A percentile compares a stretch with the other conserved stretches of the same genome.
Conservation (phyloP, 2,329 filamentous ascomycete genomes). For the Aphanoascus verrucosus region DNA sequence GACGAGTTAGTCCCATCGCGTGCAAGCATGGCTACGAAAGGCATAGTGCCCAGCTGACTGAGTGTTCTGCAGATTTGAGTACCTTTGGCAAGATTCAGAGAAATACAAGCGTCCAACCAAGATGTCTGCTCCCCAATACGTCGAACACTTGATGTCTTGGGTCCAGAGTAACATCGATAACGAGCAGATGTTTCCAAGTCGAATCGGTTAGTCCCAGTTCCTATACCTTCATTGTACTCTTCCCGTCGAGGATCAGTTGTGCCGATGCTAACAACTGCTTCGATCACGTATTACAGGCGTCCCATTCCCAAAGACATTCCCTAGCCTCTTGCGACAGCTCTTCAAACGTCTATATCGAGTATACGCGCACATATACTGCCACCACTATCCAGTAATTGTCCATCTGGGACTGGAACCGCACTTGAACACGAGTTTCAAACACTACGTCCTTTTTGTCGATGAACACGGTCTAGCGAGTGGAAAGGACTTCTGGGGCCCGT, state of each 20-base stretch:
- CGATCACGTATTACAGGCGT: constrained; percentile 48
- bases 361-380: constrained; percentile 98
- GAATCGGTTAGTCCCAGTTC: constrained; percentile 53
- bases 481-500: constrained; percentile 92
- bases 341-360: constrained; percentile 99
- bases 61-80: constrained; percentile 66
- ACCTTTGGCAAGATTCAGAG: constrained; percentile 95
- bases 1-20: constrained; percentile 59
- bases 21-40: neutral
- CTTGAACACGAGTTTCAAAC: constrained; percentile 98
- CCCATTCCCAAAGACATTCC: constrained; percentile 88
- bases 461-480: constrained; percentile 87
- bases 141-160: constrained; percentile 96
- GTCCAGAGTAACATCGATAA: constrained; percentile 93
- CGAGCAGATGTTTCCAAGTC: constrained; percentile 85
- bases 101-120: constrained; percentile 94
- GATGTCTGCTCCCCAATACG: constrained; percentile 94
- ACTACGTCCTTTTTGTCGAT: constrained; percentile 97
- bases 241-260: neutral
- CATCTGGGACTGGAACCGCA: constrained; percentile 93
- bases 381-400: constrained; percentile 94
- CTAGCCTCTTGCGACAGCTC: constrained; percentile 78
- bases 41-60: neutral
- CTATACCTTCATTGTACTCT: neutral
- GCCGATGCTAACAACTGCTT: neutral